Percentiles rank a stretch among this genome's conserved stretches.
phyloP scores from a whole-genome alignment of 2,329 filamentous ascomycete genomes.

The Fonsecaea pugnacius region DNA sequence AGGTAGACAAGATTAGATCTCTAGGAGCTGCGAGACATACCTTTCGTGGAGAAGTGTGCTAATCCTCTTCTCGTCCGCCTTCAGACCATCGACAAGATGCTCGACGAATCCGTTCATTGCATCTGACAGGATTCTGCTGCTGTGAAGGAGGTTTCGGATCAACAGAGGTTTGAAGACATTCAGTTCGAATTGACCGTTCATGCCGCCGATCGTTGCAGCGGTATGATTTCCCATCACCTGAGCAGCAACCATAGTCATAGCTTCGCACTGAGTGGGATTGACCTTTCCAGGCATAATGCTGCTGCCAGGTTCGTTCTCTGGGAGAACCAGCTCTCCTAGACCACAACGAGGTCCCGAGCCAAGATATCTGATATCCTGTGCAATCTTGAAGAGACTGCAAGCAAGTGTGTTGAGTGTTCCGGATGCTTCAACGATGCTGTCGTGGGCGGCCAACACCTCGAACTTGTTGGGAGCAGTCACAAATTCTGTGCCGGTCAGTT shows the following conservation, averaged over 20 bases:
- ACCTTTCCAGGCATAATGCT: constrained; percentile 99
- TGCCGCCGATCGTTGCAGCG: constrained; percentile 88
- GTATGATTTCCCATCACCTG: constrained; percentile 99
- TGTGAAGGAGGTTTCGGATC: constrained; percentile 94
- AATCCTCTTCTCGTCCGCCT: constrained; percentile 95
- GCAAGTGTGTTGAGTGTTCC: constrained; percentile 93
- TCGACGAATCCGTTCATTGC: constrained; percentile 95
- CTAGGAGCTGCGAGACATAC: constrained; percentile 56
- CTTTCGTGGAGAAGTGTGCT: constrained; percentile 88
- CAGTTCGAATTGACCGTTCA: constrained; percentile 97
- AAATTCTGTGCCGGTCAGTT: constrained; percentile 92
- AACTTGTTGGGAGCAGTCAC: constrained; percentile 99
- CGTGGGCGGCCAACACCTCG: constrained; percentile 92
- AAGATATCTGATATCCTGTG: constrained; percentile 95
- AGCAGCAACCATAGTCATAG: constrained; percentile 94
- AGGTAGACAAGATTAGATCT: constrained; percentile 2
- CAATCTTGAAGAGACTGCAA: constrained; percentile 92
- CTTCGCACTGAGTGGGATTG: constrained; percentile 98
- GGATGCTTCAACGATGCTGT: constrained; percentile 91
- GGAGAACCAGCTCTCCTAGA: constrained; percentile 87
- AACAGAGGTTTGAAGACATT: constrained; percentile 99
- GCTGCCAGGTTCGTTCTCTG: constrained; percentile 96
- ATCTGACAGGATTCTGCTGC: constrained; percentile 82
- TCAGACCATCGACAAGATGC: constrained; percentile 83
- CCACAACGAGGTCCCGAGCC: constrained; percentile 95